phyloP scores from a whole-genome alignment of 1,139 yeast species.

The Pichia sp. region DNA sequence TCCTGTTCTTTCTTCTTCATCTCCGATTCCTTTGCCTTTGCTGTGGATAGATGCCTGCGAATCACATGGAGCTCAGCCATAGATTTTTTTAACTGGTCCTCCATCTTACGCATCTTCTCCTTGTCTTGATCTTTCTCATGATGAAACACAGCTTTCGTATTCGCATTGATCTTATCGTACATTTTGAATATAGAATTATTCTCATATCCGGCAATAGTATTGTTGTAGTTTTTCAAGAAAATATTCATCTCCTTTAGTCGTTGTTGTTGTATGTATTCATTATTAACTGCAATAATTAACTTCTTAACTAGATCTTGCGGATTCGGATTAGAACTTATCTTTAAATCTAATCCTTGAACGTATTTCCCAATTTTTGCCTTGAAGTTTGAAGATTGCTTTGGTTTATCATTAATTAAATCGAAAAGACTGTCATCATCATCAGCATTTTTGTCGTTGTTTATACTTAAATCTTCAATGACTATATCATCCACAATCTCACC shows the following conservation, averaged over 20 bases:
- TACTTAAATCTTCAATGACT: constrained; percentile 2
- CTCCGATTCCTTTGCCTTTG: constrained; percentile 17
- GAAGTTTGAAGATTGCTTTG: neutral
- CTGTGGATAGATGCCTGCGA: constrained; percentile 20
- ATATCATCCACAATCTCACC: constrained; percentile 52
- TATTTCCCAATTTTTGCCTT: constrained; percentile 4
- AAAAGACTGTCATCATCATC: constrained; percentile 19
- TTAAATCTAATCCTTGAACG: constrained; percentile 23
- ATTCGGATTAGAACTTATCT: constrained; percentile 22
- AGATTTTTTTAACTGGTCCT: constrained; percentile 23
- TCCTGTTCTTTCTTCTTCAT: constrained; percentile 1
- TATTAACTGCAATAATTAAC: constrained; percentile 28
- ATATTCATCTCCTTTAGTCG: constrained; percentile 25
- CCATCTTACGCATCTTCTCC: constrained; percentile 19
- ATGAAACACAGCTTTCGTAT: too few species aligned
- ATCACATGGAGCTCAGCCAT: constrained; percentile 19
- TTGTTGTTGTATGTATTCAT: constrained; percentile 32
- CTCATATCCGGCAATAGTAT: constrained; percentile 11
- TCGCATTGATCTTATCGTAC: constrained; percentile 6
- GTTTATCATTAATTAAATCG: constrained; percentile 18
- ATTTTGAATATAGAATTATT: constrained; percentile 7
- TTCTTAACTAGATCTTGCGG: constrained; percentile 29
- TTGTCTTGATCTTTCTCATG: neutral
- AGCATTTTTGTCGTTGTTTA: neutral
- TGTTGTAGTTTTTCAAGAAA: constrained; percentile 31